Percentiles rank a stretch among this genome's conserved stretches.
These are phyloP conservation scores for Hymenoscyphus salicellus DNA, from an alignment of 2,329 filamentous ascomycete genomes.

Conservation along the genomic window DNA sequence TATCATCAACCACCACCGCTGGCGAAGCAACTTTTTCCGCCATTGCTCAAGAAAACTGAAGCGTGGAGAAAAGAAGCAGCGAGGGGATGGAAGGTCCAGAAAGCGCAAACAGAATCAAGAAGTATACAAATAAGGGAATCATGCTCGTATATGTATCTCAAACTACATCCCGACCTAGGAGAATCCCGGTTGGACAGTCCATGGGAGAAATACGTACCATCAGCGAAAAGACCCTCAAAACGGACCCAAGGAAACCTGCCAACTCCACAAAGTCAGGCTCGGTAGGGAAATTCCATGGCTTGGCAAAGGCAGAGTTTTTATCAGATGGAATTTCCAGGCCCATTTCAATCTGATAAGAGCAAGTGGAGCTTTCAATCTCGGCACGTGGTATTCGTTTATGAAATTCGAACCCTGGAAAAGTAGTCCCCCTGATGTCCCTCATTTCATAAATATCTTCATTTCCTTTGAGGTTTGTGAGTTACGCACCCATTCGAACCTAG, in stretches of 20 bases:
- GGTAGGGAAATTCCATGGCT: neutral
- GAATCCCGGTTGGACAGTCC: neutral
- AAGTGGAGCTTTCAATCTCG: neutral
- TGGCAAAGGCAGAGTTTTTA: neutral
- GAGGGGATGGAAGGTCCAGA: neutral
- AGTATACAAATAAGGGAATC: neutral
- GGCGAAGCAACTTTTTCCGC: neutral
- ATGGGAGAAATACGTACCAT: neutral
- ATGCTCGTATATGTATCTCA: neutral
- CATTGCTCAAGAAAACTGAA: neutral
- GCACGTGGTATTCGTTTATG: neutral
- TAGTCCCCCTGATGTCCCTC: too few relatives aligned
- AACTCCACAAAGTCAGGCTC: neutral
- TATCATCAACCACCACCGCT: neutral
- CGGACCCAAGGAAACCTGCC: neutral
- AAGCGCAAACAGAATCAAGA: neutral
- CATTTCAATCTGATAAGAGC: neutral
- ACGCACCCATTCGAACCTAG: too few relatives aligned
- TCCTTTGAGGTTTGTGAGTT: too few relatives aligned
- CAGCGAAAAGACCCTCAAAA: neutral
- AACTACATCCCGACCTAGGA: neutral
- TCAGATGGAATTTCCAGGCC: neutral
- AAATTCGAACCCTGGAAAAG: too few relatives aligned
- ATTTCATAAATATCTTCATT: too few relatives aligned
- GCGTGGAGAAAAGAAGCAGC: neutral